Percentiles rank a stretch among this genome's conserved stretches.
phyloP scores from a whole-genome alignment of 1,284 basidiomycete species.

The Fomes fomentarius region DNA sequence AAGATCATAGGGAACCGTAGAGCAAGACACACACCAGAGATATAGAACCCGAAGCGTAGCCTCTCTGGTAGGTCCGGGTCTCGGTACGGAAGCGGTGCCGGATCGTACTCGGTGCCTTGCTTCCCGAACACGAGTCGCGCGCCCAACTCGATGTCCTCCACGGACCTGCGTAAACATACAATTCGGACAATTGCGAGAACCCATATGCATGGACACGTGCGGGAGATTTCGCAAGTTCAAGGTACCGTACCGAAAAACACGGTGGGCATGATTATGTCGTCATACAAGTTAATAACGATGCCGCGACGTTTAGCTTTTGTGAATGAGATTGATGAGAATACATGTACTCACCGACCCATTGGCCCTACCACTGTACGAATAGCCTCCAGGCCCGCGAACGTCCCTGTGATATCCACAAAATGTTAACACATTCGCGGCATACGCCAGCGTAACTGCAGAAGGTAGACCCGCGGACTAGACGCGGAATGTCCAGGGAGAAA shows the following conservation, averaged over 20 bases:
- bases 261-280: neutral
- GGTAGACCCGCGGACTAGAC: too few species aligned
- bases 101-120: conserved; percentile 42
- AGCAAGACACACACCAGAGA: conserved; percentile 46
- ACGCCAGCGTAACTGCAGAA: too few species aligned
- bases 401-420: conserved; percentile 44
- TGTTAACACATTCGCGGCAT: too few species aligned
- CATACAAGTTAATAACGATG: neutral
- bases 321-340: too few species aligned
- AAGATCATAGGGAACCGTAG: neutral
- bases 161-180: conserved; percentile 44
- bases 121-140: conserved; percentile 59
- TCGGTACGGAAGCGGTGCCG: conserved; percentile 63
- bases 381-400: conserved; percentile 68
- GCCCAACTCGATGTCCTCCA: conserved; percentile 68
- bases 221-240: neutral
- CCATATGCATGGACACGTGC: neutral
- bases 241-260: neutral
- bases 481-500: too few species aligned
- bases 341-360: conserved; percentile 62
- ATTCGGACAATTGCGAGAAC: neutral
- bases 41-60: conserved; percentile 76
- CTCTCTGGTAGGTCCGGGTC: conserved; percentile 56
- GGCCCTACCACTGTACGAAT: conserved; percentile 68
- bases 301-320: conserved; percentile 6